Evolutionary conservation across 1,284 basidiomycete species (phyloP), one percentile per base, ranked within the genome.

Genomic region (Papiliotrema fonsecae): DNA sequence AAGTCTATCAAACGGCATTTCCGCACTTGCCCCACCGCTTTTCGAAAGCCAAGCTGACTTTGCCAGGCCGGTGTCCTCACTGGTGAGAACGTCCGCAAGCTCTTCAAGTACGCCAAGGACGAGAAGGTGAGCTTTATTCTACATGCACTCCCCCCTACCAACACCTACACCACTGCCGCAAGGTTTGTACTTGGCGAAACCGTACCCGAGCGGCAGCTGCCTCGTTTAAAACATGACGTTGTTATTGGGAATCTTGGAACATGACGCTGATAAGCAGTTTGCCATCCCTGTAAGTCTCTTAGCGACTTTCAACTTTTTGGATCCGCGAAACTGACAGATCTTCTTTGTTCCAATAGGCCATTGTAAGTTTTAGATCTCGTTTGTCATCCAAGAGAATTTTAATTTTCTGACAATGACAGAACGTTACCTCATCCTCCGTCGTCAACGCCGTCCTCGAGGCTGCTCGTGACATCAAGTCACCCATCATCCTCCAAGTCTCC

Each of bases 401-500:
- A 37, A 22, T 49, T 46, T 30, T 37, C 49, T 39, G 19, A 18
- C 19, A 32, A 34, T 41, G 51, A 45, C 42, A 74, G 70, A 91
- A 91, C 70, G 84, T 87, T 51, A 90, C 87, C 49, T 92, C 89
- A 25, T 89, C 88, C 6, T 92, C 88, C 42, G 84, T 83, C 47
- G 88, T 83, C 57, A 90, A 91, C 72, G 87, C 88, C 52, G 84
- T 82, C 52, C 83, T 93, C 55, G 90, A 94, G 76, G 89, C 87
- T 58, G 89, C 89, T 49, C 83, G 88, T 54, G 87, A 89, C 75
- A 84, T 89, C 81, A 97, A 98, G 76, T 82, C 93, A 27, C 96
- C 94, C 57, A 92, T 99, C 77, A 97, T 98, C 77, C 79, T 97
- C 68, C 96, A 98, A 75, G 84, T 94, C 62, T 98, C 96, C 51